Conservation (phyloP, 371 early-diverging fungal species). For the Rhizopus sp. region DNA sequence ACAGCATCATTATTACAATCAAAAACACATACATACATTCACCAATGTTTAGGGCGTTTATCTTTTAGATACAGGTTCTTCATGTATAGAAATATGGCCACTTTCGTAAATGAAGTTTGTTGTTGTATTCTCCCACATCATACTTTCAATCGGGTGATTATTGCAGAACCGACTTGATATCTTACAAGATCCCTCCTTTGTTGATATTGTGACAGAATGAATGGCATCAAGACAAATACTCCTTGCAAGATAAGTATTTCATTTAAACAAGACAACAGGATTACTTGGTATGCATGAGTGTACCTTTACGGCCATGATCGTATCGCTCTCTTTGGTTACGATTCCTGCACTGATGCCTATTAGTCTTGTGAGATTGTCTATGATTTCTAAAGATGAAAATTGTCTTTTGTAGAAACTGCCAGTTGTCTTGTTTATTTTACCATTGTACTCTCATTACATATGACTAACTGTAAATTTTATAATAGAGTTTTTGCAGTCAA, state of each 20-base stretch:
- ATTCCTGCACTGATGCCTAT: conserved; percentile 20
- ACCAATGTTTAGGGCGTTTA: conserved; percentile 18
- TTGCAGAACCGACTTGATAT: conserved; percentile 23
- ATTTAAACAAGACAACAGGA: conserved; percentile 19
- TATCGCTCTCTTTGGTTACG: conserved; percentile 21
- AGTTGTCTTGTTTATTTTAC: conserved; percentile 23
- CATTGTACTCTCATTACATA: conserved; percentile 23
- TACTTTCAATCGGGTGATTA: conserved; percentile 10
- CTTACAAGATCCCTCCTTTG: conserved; percentile 21
- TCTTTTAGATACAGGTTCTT: conserved; percentile 22
- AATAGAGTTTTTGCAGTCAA: conserved; percentile 14
- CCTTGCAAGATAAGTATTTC: conserved; percentile 20
- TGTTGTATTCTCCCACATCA: conserved; percentile 16
- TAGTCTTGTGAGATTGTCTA: conserved; percentile 19
- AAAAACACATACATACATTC: conserved; percentile 22
- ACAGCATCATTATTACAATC: conserved; percentile 22
- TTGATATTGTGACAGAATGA: conserved; percentile 20
- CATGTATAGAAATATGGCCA: conserved; percentile 20
- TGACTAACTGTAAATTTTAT: conserved; percentile 16
- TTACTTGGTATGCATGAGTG: conserved; percentile 17
- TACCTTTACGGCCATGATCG: conserved; percentile 22
- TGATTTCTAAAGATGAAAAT: conserved; percentile 24
- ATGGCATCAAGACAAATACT: conserved; percentile 21
- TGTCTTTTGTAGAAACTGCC: conserved; percentile 24
- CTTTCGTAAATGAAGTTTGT: conserved; percentile 22